A percentile compares a stretch with the other conserved stretches of the same genome.
Evolutionary conservation across 352 stramenopile genomes (phyloP).

Genomic region (Phytopythium kandeliae): DNA sequence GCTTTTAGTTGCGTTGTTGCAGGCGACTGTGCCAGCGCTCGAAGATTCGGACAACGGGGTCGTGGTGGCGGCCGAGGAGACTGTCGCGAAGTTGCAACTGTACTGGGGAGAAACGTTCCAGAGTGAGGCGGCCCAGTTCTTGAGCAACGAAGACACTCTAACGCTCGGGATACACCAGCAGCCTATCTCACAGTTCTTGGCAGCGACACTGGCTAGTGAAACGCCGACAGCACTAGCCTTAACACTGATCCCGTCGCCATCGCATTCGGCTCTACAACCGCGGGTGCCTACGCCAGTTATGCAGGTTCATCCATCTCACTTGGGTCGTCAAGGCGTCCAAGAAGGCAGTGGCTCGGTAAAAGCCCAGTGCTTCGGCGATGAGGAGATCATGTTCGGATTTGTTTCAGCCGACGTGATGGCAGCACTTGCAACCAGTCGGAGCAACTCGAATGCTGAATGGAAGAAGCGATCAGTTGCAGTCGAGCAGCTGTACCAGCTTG

Average conservation of each 20-base stretch:
- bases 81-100: conserved; percentile 53
- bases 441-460: conserved; percentile 70
- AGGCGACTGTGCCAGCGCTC: conserved; percentile 50
- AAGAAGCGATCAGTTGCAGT: conserved; percentile 55
- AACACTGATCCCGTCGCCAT: not conserved
- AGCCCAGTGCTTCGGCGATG: not conserved
- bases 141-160: conserved; percentile 59
- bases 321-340: not conserved
- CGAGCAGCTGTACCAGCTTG: conserved; percentile 40
- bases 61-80: conserved; percentile 60
- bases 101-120: conserved; percentile 40
- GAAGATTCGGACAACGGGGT: conserved; percentile 55
- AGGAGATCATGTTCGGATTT: conserved; percentile 39
- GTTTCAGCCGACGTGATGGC: conserved; percentile 32
- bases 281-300: not conserved
- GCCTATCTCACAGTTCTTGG: conserved; percentile 46
- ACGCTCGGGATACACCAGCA: conserved; percentile 43
- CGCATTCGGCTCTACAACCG: not conserved
- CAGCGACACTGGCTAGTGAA: not conserved
- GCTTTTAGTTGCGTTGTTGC: conserved; percentile 47
- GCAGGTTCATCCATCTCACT: not conserved
- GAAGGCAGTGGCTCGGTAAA: not conserved
- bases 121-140: conserved; percentile 37
- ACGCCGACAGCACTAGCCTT: not conserved
- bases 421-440: conserved; percentile 21